These are phyloP conservation scores for Corrigiola litoralis DNA, from an alignment of 179 eudicot genomes.

Conservation along the genomic window DNA sequence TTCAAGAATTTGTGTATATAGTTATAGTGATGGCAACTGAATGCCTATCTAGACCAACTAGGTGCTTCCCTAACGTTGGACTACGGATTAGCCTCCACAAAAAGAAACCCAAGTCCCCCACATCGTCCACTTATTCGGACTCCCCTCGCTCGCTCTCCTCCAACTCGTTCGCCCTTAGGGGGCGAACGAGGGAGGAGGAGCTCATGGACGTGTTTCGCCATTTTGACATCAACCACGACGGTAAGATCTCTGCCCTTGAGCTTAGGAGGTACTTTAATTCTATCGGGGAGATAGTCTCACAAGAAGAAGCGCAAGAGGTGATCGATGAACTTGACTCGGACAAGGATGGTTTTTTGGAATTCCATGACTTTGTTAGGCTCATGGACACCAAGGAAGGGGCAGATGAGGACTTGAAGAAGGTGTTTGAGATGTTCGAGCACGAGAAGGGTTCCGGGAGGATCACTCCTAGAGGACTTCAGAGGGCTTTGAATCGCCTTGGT, in stretches of 20 bases:
- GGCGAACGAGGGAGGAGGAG: conserved; percentile 42
- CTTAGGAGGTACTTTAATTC: conserved; percentile 50
- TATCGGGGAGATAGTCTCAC: conserved; percentile 52
- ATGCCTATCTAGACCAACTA: conserved; percentile 26
- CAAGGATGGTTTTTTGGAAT: conserved; percentile 49
- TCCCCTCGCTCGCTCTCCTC: conserved; percentile 29
- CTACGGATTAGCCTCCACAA: conserved; percentile 32
- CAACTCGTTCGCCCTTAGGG: conserved; percentile 16
- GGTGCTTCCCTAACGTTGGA: conserved; percentile 35
- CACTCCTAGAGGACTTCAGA: conserved; percentile 64
- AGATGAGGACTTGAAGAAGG: conserved; percentile 48
- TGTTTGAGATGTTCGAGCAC: conserved; percentile 61
- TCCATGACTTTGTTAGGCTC: conserved; percentile 49
- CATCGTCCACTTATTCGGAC: conserved; percentile 10
- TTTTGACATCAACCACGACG: conserved; percentile 55
- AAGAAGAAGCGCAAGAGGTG: conserved; percentile 55
- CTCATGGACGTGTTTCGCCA: conserved; percentile 50
- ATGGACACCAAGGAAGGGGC: conserved; percentile 41
- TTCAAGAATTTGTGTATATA: background rate
- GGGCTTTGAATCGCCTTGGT: conserved; percentile 49
- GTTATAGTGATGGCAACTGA: conserved; percentile 7
- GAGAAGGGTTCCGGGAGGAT: conserved; percentile 65
- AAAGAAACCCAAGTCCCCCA: conserved; percentile 22
- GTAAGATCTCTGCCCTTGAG: conserved; percentile 56
- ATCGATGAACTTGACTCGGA: conserved; percentile 54